phyloP scores from a whole-genome alignment of 768 basidiomycete genomes.

The Asterophora parasitica region DNA sequence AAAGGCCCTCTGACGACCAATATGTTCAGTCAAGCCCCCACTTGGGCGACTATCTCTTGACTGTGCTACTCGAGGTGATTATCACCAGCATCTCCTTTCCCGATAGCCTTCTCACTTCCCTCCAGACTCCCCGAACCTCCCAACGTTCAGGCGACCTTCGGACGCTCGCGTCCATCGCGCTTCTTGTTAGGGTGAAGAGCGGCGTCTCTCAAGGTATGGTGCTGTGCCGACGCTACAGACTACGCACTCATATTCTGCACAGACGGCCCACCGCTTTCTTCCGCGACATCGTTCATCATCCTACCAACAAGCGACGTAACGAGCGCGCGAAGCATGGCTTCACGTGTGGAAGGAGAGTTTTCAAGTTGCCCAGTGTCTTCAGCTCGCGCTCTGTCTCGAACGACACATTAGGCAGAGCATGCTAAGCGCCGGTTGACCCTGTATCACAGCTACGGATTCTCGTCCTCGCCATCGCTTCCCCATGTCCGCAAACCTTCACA shows the following conservation, averaged over 20 bases:
- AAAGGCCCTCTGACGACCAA: constrained; percentile 1
- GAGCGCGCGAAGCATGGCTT: constrained; percentile 69
- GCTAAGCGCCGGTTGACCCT: neutral
- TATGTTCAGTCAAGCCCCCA: neutral
- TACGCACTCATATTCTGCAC: constrained; percentile 10
- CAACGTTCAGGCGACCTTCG: constrained; percentile 52
- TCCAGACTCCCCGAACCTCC: constrained; percentile 36
- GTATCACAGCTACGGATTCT: neutral
- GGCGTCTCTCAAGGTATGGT: constrained; percentile 49
- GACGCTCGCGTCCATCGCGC: constrained; percentile 69
- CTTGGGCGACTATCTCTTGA: constrained; percentile 3
- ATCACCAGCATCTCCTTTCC: neutral
- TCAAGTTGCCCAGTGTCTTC: constrained; percentile 3
- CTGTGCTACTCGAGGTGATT: constrained; percentile 9
- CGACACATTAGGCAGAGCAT: neutral
- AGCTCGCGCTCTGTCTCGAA: neutral
- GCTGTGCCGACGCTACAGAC: neutral
- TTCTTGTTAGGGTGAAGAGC: constrained; percentile 59
- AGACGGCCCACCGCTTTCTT: constrained; percentile 25
- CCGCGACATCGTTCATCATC: constrained; percentile 57
- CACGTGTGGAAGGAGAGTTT: constrained; percentile 53
- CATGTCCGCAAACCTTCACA: neutral
- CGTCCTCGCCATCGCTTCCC: neutral
- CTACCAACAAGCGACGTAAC: constrained; percentile 71
- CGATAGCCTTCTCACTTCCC: neutral